Conservation (phyloP, 495 filamentous ascomycete genomes). For the Penicillium argentinense region DNA sequence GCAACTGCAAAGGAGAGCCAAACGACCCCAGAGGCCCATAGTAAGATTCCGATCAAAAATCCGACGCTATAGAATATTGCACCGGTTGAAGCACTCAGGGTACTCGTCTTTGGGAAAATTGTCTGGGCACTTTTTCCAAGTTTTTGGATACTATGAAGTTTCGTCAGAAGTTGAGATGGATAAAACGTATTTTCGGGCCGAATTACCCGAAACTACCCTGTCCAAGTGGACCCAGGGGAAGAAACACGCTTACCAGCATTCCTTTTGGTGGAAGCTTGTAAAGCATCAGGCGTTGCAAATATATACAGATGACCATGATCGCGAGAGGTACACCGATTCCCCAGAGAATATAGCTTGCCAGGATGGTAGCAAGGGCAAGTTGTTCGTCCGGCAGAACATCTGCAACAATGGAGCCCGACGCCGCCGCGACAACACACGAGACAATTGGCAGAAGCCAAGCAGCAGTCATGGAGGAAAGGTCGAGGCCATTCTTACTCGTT, state of each 20-base stretch:
- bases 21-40: slow-evolving; percentile 62
- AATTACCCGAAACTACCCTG: slow-evolving; percentile 54
- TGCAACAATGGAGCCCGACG: slow-evolving; percentile 57
- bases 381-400: slow-evolving; percentile 48
- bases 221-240: slow-evolving; percentile 61
- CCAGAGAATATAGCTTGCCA: slow-evolving; percentile 58
- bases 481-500: slow-evolving; percentile 21
- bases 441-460: slow-evolving; percentile 62
- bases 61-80: slow-evolving; percentile 55
- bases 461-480: slow-evolving; percentile 55
- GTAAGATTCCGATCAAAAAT: slow-evolving; percentile 47
- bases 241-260: slow-evolving; percentile 60
- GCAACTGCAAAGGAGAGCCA: slow-evolving; percentile 61
- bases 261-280: slow-evolving; percentile 57
- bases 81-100: slow-evolving; percentile 43
- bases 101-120: slow-evolving; percentile 50
- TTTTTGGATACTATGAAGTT: slow-evolving; percentile 46
- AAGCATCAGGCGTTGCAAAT: slow-evolving; percentile 58
- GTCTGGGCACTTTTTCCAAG: slow-evolving; percentile 51
- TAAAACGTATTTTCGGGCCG: too few species aligned
- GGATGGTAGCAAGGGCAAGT: slow-evolving; percentile 55
- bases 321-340: slow-evolving; percentile 58
- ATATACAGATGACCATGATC: slow-evolving; percentile 55
- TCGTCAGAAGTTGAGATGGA: too few species aligned
- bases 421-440: slow-evolving; percentile 54